A percentile compares a stretch with the other conserved stretches of the same genome.
Conservation (phyloP, 2,329 filamentous ascomycete genomes). For the Lachnellula hyalina region DNA sequence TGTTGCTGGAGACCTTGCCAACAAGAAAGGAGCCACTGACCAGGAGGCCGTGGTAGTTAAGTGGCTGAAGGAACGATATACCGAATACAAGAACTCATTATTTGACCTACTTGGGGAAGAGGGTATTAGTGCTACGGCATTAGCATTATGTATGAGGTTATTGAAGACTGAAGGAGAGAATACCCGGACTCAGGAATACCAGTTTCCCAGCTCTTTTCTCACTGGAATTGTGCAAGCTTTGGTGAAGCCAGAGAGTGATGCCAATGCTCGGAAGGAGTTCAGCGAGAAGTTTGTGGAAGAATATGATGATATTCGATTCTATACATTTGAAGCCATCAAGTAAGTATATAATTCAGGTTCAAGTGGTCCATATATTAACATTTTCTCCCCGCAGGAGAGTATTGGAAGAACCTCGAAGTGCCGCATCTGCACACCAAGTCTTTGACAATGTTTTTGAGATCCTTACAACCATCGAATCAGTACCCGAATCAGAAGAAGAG, state of each 20-base stretch:
- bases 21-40: slow-evolving; percentile 60
- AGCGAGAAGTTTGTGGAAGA: slow-evolving; percentile 71
- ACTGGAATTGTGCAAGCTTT: slow-evolving; percentile 58
- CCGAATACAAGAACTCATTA: slow-evolving; percentile 63
- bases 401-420: slow-evolving; percentile 32
- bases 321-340: slow-evolving; percentile 70
- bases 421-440: slow-evolving; percentile 24
- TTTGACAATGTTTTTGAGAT: slow-evolving; percentile 57
- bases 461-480: slow-evolving; percentile 61
- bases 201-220: slow-evolving; percentile 66
- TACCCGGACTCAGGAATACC: slow-evolving; percentile 56
- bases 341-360: slow-evolving; percentile 39
- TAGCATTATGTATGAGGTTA: slow-evolving; percentile 78
- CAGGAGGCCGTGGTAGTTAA: slow-evolving; percentile 68
- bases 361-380: slow-evolving; percentile 9
- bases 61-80: slow-evolving; percentile 73
- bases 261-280: slow-evolving; percentile 65
- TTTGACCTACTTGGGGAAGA: slow-evolving; percentile 54
- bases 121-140: slow-evolving; percentile 62
- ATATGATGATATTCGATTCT: slow-evolving; percentile 80
- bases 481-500: slow-evolving; percentile 62
- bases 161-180: slow-evolving; percentile 72
- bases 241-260: slow-evolving; percentile 50
- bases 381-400: slow-evolving; percentile 27
- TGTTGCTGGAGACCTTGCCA: slow-evolving; percentile 64